Conservation (phyloP, 116 monocot species). For the Dioscorea cayenensis region DNA sequence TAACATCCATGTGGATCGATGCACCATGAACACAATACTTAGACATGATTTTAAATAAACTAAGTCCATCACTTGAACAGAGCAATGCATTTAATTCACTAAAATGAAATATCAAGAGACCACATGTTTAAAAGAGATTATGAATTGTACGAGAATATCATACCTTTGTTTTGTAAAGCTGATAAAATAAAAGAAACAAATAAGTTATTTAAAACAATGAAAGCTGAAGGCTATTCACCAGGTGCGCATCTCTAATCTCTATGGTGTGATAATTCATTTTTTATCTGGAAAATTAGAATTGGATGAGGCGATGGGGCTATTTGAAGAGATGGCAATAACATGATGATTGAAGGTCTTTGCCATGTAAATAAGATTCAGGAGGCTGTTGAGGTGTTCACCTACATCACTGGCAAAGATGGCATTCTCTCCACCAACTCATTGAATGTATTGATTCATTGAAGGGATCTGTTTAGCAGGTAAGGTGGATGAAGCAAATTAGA, state of each 20-base stretch:
- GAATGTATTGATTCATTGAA: slow-evolving; percentile 23
- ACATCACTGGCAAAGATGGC: slow-evolving; percentile 22
- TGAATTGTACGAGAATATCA: slow-evolving; percentile 25
- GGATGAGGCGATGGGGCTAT: slow-evolving; percentile 35
- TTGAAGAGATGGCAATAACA: slow-evolving; percentile 43
- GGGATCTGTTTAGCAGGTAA: slow-evolving; percentile 30
- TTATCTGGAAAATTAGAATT: slow-evolving; percentile 35
- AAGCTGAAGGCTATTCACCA: slow-evolving; percentile 13
- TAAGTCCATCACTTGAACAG: too few species aligned
- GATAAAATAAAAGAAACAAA: slow-evolving; percentile 33
- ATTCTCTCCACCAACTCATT: slow-evolving; percentile 20
- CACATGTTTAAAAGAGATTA: too few species aligned
- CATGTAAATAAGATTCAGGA: slow-evolving; percentile 35
- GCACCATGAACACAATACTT: too few species aligned
- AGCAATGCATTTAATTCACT: too few species aligned
- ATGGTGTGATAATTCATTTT: slow-evolving; percentile 19
- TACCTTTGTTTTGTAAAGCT: slow-evolving; percentile 42
- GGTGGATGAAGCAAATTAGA: slow-evolving; percentile 46
- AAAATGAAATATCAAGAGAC: too few species aligned
- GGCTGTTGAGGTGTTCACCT: slow-evolving; percentile 40
- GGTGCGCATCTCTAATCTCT: slow-evolving; percentile 23
- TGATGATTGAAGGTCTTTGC: slow-evolving; percentile 54
- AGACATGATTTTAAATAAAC: too few species aligned
- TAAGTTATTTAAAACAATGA: slow-evolving; percentile 46
- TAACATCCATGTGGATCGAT: too few species aligned